Evolutionary conservation across 441 rosid genomes (phyloP).

Genomic region (Populus hybrid): DNA sequence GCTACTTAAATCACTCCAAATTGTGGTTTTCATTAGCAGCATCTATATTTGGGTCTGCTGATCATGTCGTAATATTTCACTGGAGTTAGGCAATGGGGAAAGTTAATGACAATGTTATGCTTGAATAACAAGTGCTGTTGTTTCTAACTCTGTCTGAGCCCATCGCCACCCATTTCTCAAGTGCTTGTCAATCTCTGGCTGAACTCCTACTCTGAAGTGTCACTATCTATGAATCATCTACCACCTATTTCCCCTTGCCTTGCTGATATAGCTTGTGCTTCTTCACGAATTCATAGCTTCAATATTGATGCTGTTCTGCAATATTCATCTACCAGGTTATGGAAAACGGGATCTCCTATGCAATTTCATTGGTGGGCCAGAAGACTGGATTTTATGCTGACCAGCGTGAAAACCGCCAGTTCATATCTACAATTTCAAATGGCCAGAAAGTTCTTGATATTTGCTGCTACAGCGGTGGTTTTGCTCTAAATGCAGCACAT

Average conservation of each 20-base stretch:
- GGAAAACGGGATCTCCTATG: slow-evolving; percentile 72
- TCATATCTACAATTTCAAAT: slow-evolving; percentile 60
- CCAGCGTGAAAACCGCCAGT: slow-evolving; percentile 72
- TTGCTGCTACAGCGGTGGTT: slow-evolving; percentile 92
- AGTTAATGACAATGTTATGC: not conserved
- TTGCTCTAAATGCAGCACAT: slow-evolving; percentile 63
- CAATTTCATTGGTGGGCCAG: slow-evolving; percentile 69
- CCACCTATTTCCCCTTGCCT: not conserved
- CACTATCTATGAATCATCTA: not conserved
- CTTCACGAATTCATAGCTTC: not conserved
- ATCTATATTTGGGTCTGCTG: not conserved
- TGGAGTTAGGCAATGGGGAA: not conserved
- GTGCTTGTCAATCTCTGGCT: not conserved
- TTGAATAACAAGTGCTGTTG: not conserved
- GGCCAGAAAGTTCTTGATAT: slow-evolving; percentile 77
- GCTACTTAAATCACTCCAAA: not conserved
- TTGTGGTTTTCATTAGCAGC: not conserved
- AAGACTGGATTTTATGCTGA: slow-evolving; percentile 93
- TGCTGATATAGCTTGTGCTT: not conserved
- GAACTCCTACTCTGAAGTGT: not conserved
- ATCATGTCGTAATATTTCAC: not conserved
- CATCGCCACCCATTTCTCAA: not conserved
- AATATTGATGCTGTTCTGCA: not conserved
- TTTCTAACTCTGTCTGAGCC: not conserved
- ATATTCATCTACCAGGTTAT: slow-evolving; percentile 42